A percentile compares a stretch with the other conserved stretches of the same genome.
These are phyloP conservation scores for Cystofilobasidium macerans DNA, from an alignment of 768 basidiomycete species.

Conservation along the genomic window DNA sequence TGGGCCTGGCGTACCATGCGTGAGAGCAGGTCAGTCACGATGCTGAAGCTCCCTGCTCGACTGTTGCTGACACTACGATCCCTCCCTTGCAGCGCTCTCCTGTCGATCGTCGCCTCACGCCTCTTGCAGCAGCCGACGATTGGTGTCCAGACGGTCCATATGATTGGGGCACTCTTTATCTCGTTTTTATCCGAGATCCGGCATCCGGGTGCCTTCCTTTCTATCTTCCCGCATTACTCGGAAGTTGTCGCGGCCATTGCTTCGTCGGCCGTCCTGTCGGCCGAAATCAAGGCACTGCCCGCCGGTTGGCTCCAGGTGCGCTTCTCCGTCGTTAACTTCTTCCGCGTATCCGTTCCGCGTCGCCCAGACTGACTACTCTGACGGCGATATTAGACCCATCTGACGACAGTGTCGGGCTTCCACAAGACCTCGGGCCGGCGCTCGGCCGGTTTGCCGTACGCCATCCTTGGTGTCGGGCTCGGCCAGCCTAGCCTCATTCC, in stretches of 20 bases:
- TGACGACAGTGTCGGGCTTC: conserved; percentile 8
- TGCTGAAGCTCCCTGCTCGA: background rate
- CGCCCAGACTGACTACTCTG: no score
- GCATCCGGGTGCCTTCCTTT: conserved; percentile 24
- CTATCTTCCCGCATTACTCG: conserved; percentile 20
- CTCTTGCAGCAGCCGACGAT: background rate
- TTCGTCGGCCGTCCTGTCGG: background rate
- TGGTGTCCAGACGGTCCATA: background rate
- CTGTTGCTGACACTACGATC: background rate
- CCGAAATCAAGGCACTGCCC: background rate
- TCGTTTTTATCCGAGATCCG: conserved; percentile 22
- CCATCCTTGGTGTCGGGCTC: conserved; percentile 14
- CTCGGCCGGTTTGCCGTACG: conserved; percentile 22
- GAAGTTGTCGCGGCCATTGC: conserved; percentile 14
- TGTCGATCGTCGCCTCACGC: conserved; percentile 11
- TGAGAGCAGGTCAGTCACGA: conserved; percentile 21
- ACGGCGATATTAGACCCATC: background rate
- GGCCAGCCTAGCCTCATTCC: conserved; percentile 3
- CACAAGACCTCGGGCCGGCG: conserved; percentile 23
- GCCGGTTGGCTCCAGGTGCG: conserved; percentile 13
- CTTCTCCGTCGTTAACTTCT: background rate
- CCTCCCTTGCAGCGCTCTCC: background rate
- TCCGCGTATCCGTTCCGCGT: background rate
- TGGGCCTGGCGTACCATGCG: conserved; percentile 25
- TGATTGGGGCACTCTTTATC: conserved; percentile 10